Evolutionary conservation across 2,329 filamentous ascomycete species (phyloP), one percentile per base, ranked within the genome.

Genomic region (Trichoderma arundinaceum): DNA sequence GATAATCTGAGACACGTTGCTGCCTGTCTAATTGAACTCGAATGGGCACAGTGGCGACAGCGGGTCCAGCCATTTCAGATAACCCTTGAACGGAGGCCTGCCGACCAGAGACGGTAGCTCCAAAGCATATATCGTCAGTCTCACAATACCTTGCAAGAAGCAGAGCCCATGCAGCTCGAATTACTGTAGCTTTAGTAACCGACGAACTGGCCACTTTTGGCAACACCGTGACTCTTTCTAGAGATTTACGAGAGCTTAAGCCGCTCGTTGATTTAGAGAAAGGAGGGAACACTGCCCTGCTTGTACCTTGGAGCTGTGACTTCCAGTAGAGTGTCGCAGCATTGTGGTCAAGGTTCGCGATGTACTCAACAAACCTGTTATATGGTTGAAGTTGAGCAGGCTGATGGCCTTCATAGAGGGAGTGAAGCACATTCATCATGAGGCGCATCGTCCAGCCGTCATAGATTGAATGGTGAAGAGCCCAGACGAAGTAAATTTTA

Each of bases 391-490:
- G 48, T 62, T 1, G 57, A n/a, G 3, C 46, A 10, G 41, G 22
- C 2, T 12, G 4, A 1, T 32, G 17, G 0, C 56, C 66, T 0
- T 43, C 5, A 19, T 70, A 71, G 0, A 51, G 41, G 5, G 49
- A 19, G 7, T 64, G 12, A 1, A 73, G 54, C 1, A 39, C 46
- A 5, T 71, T 48, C 33, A 70, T 44, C 12, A 72, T 65, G 1
- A 70, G 46, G 6, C 22, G 46, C n/a, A 72, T 53, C 1, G 72
- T 70, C 69, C 71, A 74, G 5, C 74, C 73, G 53, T 76, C 74
- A 19, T 74, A 75, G 4, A 74, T 35, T 1, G 72, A 68, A 52
- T 76, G 74, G 32, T 75, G 72, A 0, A 71, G 63, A 1, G 69
- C 68, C 66, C 71, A 73, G 0, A 71, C 65, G 12, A 75, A 69